Conservation (phyloP, 2,329 filamentous ascomycete genomes). For the Alternaria triticina region DNA sequence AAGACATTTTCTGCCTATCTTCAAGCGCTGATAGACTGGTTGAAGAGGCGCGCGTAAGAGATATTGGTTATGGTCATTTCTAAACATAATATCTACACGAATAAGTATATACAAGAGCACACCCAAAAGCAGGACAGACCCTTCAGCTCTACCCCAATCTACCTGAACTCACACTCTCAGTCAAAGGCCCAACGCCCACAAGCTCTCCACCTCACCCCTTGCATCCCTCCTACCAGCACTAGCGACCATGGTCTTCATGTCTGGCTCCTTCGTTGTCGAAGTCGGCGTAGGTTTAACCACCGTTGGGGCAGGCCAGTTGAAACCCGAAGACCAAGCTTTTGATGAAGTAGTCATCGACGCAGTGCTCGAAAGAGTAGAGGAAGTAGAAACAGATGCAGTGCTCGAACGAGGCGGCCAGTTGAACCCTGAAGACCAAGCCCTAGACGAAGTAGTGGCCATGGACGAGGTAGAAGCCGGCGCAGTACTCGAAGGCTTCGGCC, state of each 20-base stretch:
- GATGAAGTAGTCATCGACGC: neutral
- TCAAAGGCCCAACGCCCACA: neutral
- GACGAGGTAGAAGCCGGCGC: neutral
- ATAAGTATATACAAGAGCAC: neutral
- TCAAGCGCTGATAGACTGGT: too few species aligned
- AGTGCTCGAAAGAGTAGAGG: neutral
- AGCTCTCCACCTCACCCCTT: neutral
- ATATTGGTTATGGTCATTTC: neutral
- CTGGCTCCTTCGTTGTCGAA: neutral
- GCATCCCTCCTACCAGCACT: neutral
- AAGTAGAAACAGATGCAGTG: neutral
- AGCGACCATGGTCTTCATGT: neutral
- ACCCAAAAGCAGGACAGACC: neutral
- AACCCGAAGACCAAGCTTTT: neutral
- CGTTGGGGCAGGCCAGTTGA: neutral
- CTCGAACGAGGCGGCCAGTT: neutral
- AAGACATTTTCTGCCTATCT: too few species aligned
- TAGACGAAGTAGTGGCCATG: neutral
- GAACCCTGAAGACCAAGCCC: neutral
- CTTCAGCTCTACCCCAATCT: neutral
- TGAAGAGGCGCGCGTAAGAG: neutral
- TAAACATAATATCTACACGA: neutral
- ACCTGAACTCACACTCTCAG: neutral
- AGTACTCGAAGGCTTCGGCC: neutral
- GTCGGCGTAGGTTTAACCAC: neutral